Evolutionary conservation across 768 basidiomycete species (phyloP).

Genomic region (Rhodotorula taiwanensis): DNA sequence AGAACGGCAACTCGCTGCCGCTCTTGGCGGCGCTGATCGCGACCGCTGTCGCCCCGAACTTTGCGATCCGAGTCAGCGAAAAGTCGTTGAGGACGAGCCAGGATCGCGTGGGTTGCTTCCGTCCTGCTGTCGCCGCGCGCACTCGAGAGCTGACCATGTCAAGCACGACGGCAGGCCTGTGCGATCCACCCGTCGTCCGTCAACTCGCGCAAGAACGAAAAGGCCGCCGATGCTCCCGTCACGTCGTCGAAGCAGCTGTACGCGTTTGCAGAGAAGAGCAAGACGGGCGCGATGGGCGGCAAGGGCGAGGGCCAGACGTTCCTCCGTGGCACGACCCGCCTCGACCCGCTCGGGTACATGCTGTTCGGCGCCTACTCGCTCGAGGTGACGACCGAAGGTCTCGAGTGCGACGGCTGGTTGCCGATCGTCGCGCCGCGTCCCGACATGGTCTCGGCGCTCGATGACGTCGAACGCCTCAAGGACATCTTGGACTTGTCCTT

Average conservation of each 20-base stretch:
- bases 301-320: conserved; percentile 52
- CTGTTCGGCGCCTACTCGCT: conserved; percentile 82
- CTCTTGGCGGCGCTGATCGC: conserved; percentile 76
- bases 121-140: neutral
- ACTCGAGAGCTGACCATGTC: too few relatives aligned
- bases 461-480: conserved; percentile 77
- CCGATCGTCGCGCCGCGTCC: conserved; percentile 53
- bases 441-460: conserved; percentile 64
- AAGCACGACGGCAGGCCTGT: conserved; percentile 62
- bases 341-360: conserved; percentile 83
- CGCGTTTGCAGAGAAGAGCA: conserved; percentile 78
- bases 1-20: conserved; percentile 65
- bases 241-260: conserved; percentile 64
- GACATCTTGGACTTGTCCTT: conserved; percentile 71
- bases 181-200: conserved; percentile 82
- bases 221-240: conserved; percentile 41
- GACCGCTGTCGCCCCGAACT: conserved; percentile 81
- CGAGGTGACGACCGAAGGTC: conserved; percentile 59
- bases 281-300: conserved; percentile 47
- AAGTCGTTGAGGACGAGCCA: conserved; percentile 62
- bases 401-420: conserved; percentile 86
- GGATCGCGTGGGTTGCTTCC: conserved; percentile 64
- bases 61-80: conserved; percentile 68
- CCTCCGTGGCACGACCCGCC: conserved; percentile 61
- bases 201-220: conserved; percentile 60